Conservation (phyloP, 352 stramenopile species). For the Globisporangium viniferum region DNA sequence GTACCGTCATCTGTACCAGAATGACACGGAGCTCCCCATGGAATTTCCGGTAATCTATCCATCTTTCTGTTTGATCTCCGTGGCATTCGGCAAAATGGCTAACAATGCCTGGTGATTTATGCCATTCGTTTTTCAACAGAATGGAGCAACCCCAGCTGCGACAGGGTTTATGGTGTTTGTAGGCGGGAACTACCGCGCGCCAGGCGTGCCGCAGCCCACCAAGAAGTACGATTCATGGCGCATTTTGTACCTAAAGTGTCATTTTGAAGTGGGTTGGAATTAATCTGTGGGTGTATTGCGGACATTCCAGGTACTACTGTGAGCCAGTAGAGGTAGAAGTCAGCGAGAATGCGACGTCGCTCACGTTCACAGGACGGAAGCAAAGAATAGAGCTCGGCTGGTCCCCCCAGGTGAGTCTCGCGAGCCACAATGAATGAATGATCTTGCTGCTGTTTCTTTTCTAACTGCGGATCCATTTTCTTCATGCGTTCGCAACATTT, state of each 20-base stretch:
- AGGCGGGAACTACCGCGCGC: conserved; percentile 41
- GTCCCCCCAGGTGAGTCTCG: conserved; percentile 59
- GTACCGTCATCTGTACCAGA: conserved; percentile 70
- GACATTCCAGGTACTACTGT: conserved; percentile 60
- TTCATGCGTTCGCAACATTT: neutral
- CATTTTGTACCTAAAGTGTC: neutral
- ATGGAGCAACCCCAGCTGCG: conserved; percentile 67
- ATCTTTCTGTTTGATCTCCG: neutral
- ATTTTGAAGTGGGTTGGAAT: neutral
- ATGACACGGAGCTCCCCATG: conserved; percentile 72
- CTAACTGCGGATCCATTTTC: neutral
- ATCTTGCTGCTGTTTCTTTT: neutral
- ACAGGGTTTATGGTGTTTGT: conserved; percentile 70
- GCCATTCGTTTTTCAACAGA: conserved; percentile 28
- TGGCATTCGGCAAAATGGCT: neutral
- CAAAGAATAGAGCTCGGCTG: conserved; percentile 72
- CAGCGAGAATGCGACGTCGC: conserved; percentile 30
- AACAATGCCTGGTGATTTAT: neutral
- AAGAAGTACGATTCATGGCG: conserved; percentile 37
- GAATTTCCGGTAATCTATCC: conserved; percentile 61
- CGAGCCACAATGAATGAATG: neutral
- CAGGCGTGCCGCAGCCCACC: conserved; percentile 31
- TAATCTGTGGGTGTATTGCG: neutral
- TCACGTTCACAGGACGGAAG: conserved; percentile 59
- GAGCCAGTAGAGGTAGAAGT: conserved; percentile 64